Conservation (phyloP, 2,329 filamentous ascomycete genomes). For the Botrytis paeoniae region DNA sequence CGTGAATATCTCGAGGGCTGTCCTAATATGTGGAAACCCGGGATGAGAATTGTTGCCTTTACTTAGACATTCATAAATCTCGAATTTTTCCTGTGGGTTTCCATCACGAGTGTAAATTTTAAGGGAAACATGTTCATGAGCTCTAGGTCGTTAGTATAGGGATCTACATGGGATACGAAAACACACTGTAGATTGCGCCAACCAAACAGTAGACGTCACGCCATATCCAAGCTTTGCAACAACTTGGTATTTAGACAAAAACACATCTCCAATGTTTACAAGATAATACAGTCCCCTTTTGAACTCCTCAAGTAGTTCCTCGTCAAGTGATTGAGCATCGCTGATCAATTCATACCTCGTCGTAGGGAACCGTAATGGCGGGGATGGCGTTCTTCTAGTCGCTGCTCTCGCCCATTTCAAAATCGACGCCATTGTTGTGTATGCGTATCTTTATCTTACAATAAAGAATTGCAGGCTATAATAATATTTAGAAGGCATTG, state of each 20-base stretch:
- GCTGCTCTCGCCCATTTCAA: background rate
- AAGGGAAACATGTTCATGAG: slow-evolving; percentile 18
- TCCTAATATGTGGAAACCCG: slow-evolving; percentile 38
- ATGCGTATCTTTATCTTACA: background rate
- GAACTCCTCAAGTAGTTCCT: slow-evolving; percentile 23
- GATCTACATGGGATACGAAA: background rate
- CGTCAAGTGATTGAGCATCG: slow-evolving; percentile 12
- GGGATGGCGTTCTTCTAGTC: background rate
- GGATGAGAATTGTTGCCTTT: slow-evolving; percentile 34
- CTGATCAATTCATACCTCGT: slow-evolving; percentile 1
- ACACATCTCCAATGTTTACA: slow-evolving; percentile 26
- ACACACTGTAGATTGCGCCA: slow-evolving; percentile 26
- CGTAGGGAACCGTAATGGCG: background rate
- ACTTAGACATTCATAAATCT: slow-evolving; percentile 43
- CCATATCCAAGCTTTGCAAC: slow-evolving; percentile 28
- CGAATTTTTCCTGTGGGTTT: slow-evolving; percentile 37
- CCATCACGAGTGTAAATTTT: slow-evolving; percentile 21
- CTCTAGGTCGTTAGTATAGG: slow-evolving; percentile 1
- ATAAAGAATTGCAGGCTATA: background rate
- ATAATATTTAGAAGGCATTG: background rate
- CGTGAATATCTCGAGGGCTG: background rate
- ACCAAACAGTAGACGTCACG: slow-evolving; percentile 26
- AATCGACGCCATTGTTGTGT: background rate
- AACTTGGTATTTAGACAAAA: slow-evolving; percentile 27
- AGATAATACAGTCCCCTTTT: slow-evolving; percentile 24